Evolutionary conservation across 345 rosid species (phyloP), one percentile per base, ranked within the genome.

Genomic region (Eucalyptus curtisii): DNA sequence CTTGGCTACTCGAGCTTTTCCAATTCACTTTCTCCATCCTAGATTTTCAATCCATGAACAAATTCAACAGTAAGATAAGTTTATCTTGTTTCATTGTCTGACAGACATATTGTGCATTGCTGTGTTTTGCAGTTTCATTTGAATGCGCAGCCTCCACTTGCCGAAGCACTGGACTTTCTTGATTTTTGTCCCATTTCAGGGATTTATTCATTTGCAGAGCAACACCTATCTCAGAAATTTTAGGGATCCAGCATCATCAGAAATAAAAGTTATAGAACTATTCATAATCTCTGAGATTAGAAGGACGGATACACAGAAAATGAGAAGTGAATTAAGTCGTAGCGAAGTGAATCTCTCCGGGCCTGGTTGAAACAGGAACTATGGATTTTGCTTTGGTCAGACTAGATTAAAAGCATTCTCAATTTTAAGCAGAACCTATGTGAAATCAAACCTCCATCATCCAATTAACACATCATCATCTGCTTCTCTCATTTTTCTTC

Each of bases 11-110:
- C 20, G 33, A 37, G 89, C 84, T 86, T 55, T 66, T 90, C 87
- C 66, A 87, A 20, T 86, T 88, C 52, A 88, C 6, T 7, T 42
- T 90, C 66, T 91, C 92, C 91, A 90, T 55, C 90, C 92, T 90
- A 53, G 61, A 2, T 45, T 22, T 13, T 22, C 25, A 44, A 24
- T 50, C 19, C 45, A 87, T 20, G 19, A 61, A 61, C 33, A 61
- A 61, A 61, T n/a, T n/a, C 12, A 48, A 20, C 13, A 66, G 25
- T 48, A 42, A 87, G 12, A 27, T 9, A 3, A 61, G 20, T 87
- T 45, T 14, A 27, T 33, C 47, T 45, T 7, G 81, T 33, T 14
- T 25, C 84, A 47, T 25, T n/a, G 45, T 49, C 22, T 15, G 37
- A 64, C 40, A n/a, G 20, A 64, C 40, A n/a, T n/a, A 4, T 64